Conservation (phyloP, 1,139 yeast genomes). For the Hyphopichia fennica region DNA sequence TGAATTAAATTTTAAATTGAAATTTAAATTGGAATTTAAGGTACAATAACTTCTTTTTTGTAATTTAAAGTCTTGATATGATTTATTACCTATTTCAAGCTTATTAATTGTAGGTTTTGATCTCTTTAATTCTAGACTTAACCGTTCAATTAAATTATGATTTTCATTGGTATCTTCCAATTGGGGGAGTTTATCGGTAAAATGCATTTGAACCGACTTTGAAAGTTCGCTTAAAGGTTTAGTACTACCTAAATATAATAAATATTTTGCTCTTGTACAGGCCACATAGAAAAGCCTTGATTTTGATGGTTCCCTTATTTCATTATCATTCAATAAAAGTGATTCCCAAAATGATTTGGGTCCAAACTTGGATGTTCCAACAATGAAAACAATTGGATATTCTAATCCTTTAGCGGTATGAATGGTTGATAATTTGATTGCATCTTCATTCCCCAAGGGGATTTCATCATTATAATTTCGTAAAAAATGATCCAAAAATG, state of each 20-base stretch:
- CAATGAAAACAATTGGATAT: constrained; percentile 64
- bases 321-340: constrained; percentile 4
- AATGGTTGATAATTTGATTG: constrained; percentile 58
- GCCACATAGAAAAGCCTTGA: constrained; percentile 60
- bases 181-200: constrained; percentile 15
- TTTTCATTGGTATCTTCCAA: not conserved
- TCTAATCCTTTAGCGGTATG: constrained; percentile 75
- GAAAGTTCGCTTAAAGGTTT: constrained; percentile 9
- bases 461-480: constrained; percentile 48
- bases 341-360: constrained; percentile 20
- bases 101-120: constrained; percentile 8
- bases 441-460: constrained; percentile 23
- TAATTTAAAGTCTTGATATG: constrained; percentile 9
- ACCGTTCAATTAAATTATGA: no score
- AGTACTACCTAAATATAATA: constrained; percentile 40
- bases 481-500: constrained; percentile 39
- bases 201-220: constrained; percentile 6
- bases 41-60: not conserved
- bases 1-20: not conserved
- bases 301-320: constrained; percentile 10
- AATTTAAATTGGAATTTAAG: no score
- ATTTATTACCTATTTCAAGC: constrained; percentile 10
- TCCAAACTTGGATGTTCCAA: constrained; percentile 28
- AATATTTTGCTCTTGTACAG: constrained; percentile 57
- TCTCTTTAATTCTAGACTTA: constrained; percentile 1